Evolutionary conservation across 2,329 filamentous ascomycete genomes (phyloP), one percentile per base, ranked within the genome.

Genomic region (Alternaria panax): DNA sequence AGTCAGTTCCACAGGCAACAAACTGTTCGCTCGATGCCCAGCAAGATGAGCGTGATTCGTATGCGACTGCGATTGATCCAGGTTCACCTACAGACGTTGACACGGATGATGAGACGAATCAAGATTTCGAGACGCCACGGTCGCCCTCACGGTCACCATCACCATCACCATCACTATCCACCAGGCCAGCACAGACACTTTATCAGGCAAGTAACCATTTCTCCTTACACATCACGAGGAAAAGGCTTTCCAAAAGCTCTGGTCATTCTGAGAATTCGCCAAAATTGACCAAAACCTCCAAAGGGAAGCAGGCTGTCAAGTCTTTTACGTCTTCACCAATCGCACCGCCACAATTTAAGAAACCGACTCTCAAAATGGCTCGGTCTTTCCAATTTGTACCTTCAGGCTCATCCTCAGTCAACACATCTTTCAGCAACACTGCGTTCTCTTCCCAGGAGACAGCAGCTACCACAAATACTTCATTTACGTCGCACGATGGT

Each of bases 71-170:
- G 14, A 51, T 55, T 5, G 66, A 72, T 22, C 65, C 67, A 51
- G 75, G 70, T 2, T 74, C 71, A 6, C 62, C 72, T 1, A 77
- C 75, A 2, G 74, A 75, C 30, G 72, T 70, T 16, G 73, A 77
- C 7, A 69, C 73, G 3, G 67, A 68, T 28, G 56, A 68, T 27
- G 65, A 70, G 45, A 38, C 18, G 30, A 30, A 50, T n/a, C 25
- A 38, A 30, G 5, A 22, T 14, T 70, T 51, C 25, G 34, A 55
- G 18, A 69, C 66, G 11, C 66, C 70, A 18, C 69, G 58, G 16
- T 74, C 72, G 3, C 69, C 71, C 34, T 59, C 32, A 1, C 32
- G 16, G 16, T 36, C 48, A 18, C 24, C 20, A 25, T 52, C 72
- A 8, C 68, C 62, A 12, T 75, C 70, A 2, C 69, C 70, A 30